Evolutionary conservation across 306 rosid genomes (phyloP), one percentile per base, ranked within the genome.

Genomic region (Sesbania bispinosa): DNA sequence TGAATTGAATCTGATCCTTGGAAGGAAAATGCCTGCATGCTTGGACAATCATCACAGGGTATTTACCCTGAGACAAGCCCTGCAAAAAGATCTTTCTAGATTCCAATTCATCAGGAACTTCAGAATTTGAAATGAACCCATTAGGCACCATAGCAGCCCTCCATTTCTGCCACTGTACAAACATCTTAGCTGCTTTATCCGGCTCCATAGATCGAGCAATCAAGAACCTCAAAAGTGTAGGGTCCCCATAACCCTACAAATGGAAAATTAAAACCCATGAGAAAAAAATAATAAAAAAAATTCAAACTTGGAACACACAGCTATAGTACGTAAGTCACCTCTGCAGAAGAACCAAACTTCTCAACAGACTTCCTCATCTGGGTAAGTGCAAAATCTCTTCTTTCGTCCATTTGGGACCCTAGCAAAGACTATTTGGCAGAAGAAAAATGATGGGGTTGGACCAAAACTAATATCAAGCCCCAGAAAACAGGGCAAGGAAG

Each of bases 201-300:
- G 87, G 80, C 35, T 89, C 88, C 94, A 89, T 87, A 16, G 97
- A 94, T 64, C 97, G 85, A 15, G 98, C 97, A 61, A 89, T 78
- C 94, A 90, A 79, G 86, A 90, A 94, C 85, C 98, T 93, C 87
- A 58, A 62, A 19, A 93, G 83, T 21, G 92, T 87, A 27, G 81
- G 65, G 18, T 94, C 89, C 29, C 84, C 89, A 75, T 35, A 82
- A 54, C 85, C 85, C 98, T 87, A 69, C 80, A 68, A 55, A 77
- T 15, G 6, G 26, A 2, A 14, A 33, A 61, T 18, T 1, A 19
- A 33, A 62, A 57, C 0, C 39, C 41, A 20, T 11, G 1, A 71
- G 45, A 51, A 6, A 0, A 46, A 24, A 0, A 35, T 21, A n/a
- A n/a, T 51, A 23, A 38, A 64, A n/a, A 41, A 3, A n/a, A n/a